phyloP scores from a whole-genome alignment of 257 asterid genomes.

The Forsythia suspensa region DNA sequence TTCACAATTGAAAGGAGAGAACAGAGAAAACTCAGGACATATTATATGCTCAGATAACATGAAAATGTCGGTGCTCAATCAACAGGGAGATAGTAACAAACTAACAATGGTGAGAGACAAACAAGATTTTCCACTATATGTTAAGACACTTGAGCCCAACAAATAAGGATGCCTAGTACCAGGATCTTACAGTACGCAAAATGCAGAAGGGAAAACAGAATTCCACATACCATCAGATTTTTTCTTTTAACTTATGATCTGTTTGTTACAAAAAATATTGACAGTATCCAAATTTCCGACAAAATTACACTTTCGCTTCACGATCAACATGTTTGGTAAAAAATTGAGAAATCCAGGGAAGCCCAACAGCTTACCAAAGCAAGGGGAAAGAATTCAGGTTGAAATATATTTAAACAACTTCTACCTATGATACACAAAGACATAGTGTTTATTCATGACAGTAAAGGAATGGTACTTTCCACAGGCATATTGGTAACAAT shows the following conservation, averaged over 20 bases:
- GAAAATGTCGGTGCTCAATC: background rate
- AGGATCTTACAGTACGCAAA: constrained; percentile 1
- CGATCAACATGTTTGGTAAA: background rate
- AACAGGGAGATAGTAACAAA: background rate
- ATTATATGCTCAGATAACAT: background rate
- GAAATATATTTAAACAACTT: background rate
- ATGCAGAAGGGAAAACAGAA: background rate
- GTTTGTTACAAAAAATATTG: background rate
- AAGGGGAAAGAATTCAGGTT: constrained; percentile 1
- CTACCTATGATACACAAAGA: background rate
- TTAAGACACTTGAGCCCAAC: background rate
- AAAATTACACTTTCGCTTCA: background rate
- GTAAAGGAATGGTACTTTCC: background rate
- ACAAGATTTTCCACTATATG: background rate
- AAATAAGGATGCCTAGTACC: background rate
- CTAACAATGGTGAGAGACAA: background rate
- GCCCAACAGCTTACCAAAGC: background rate
- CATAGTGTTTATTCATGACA: background rate
- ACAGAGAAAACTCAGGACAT: background rate
- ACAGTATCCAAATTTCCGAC: background rate
- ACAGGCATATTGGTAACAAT: background rate
- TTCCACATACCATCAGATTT: background rate
- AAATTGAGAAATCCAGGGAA: background rate
- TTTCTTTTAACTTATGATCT: background rate
- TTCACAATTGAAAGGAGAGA: constrained; percentile 5